Evolutionary conservation across 2,329 filamentous ascomycete species (phyloP).

Genomic region (Fusarium sp.): DNA sequence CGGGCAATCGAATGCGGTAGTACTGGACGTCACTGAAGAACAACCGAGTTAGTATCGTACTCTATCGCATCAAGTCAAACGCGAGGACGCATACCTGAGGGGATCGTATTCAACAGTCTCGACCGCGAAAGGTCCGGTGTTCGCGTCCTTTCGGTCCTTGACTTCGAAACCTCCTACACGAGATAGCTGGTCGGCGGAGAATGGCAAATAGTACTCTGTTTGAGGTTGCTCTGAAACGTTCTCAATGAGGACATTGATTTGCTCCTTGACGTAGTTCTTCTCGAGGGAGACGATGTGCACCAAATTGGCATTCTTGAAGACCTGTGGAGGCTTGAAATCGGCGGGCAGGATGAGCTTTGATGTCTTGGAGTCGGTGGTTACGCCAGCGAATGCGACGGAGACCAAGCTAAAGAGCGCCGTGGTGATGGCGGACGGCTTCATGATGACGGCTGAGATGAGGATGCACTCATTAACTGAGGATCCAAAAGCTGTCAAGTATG

Average conservation of each 20-base stretch:
- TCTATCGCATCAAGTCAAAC: constrained; percentile 1
- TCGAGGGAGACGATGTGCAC: constrained; percentile 92
- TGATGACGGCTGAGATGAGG: constrained; percentile 49
- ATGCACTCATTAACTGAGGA: constrained; percentile 54
- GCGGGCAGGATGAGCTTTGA: constrained; percentile 71
- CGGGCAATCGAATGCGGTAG: constrained; percentile 84
- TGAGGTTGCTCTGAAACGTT: constrained; percentile 85
- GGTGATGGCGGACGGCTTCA: constrained; percentile 63
- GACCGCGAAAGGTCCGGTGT: constrained; percentile 75
- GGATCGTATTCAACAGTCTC: constrained; percentile 75
- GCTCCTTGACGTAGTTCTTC: constrained; percentile 91
- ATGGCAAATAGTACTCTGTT: constrained; percentile 91
- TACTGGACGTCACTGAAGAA: constrained; percentile 76
- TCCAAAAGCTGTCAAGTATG: constrained; percentile 38
- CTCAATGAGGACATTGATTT: constrained; percentile 93
- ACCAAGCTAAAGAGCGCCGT: constrained; percentile 72
- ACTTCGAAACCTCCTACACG: constrained; percentile 90
- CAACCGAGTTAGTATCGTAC: constrained; percentile 30
- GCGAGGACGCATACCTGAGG: constrained; percentile 62
- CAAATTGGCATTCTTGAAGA: constrained; percentile 94
- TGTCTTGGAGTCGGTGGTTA: constrained; percentile 59
- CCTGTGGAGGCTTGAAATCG: constrained; percentile 85
- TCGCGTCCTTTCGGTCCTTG: constrained; percentile 87
- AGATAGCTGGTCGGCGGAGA: constrained; percentile 80
- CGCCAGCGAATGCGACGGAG: constrained; percentile 59